Conservation (phyloP, 768 basidiomycete genomes). For the Mycena indigotica region DNA sequence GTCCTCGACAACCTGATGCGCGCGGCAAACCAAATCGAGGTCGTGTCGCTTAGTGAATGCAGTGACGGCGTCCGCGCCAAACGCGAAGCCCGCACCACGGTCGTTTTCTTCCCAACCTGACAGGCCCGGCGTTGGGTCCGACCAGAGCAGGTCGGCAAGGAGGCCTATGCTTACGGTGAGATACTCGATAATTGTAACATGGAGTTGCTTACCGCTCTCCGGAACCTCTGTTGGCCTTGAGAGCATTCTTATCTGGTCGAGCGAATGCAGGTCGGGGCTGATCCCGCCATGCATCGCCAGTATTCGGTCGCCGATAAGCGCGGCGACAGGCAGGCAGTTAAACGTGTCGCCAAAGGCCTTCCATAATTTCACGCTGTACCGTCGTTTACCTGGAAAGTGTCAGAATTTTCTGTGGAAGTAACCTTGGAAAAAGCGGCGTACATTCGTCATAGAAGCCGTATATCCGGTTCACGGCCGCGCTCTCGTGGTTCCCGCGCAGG, state of each 20-base stretch:
- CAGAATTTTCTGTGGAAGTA: too few relatives aligned
- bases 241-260: slow-evolving; percentile 98
- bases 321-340: slow-evolving; percentile 98
- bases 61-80: slow-evolving; percentile 96
- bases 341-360: slow-evolving; percentile 99
- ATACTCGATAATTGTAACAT: slow-evolving; percentile 47
- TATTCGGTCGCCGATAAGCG: slow-evolving; percentile 99
- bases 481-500: slow-evolving; percentile 83
- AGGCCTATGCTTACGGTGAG: slow-evolving; percentile 59
- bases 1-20: slow-evolving; percentile 92
- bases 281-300: slow-evolving; percentile 99
- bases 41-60: slow-evolving; percentile 98
- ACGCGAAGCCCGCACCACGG: slow-evolving; percentile 96
- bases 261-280: slow-evolving; percentile 95
- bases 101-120: slow-evolving; percentile 99
- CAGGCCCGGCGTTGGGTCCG: slow-evolving; percentile 98
- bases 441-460: slow-evolving; percentile 45
- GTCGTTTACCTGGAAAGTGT: slow-evolving; percentile 95
- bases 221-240: slow-evolving; percentile 99
- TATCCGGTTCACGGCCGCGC: slow-evolving; percentile 84
- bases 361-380: slow-evolving; percentile 99
- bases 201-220: slow-evolving; percentile 74
- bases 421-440: too few relatives aligned
- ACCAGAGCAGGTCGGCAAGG: slow-evolving; percentile 95
- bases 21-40: slow-evolving; percentile 98